Conservation (phyloP, 805 yeast genomes). For the Saccharomyces paradoxus region DNA sequence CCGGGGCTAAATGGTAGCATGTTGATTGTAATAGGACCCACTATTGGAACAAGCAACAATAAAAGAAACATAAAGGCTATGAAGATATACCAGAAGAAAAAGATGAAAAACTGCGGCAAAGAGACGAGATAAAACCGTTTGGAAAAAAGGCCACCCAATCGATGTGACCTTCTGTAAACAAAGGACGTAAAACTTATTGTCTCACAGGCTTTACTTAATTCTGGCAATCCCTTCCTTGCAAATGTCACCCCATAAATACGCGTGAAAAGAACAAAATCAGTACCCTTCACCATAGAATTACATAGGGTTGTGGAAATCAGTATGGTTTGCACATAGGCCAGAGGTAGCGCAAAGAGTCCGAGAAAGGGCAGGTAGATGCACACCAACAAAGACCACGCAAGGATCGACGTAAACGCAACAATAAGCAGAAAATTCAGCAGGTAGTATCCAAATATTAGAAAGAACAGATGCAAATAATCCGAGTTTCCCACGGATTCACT, state of each 20-base stretch:
- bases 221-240: background rate
- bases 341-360: background rate
- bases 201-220: background rate
- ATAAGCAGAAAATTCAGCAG: background rate
- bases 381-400: background rate
- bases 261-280: background rate
- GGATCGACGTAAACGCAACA: background rate
- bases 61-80: background rate
- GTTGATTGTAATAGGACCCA: background rate
- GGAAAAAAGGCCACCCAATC: background rate
- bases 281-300: background rate
- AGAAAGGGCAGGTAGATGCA: background rate
- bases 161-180: background rate
- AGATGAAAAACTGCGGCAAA: background rate
- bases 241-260: background rate
- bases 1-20: background rate
- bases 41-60: background rate
- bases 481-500: background rate
- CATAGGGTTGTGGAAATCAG: background rate
- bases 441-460: background rate
- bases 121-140: background rate
- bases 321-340: background rate
- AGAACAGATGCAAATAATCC: background rate
- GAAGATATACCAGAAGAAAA: background rate
- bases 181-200: background rate